Conservation (phyloP, 2,329 filamentous ascomycete species). For the Colletotrichum acutatum region DNA sequence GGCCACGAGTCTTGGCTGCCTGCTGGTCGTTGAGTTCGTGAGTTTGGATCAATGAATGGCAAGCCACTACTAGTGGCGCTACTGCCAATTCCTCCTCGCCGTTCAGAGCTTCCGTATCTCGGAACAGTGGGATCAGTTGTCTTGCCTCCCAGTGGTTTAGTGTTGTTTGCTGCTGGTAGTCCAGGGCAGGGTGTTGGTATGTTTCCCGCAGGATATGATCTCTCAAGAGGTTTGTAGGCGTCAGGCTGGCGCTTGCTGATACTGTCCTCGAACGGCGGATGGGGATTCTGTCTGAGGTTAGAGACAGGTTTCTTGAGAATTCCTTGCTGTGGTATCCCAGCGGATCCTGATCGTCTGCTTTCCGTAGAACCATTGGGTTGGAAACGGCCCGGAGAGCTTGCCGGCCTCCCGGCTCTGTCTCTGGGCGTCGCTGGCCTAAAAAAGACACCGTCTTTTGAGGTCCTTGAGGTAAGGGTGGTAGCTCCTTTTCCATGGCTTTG, state of each 20-base stretch:
- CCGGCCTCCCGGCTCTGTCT: background rate
- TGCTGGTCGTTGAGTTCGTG: background rate
- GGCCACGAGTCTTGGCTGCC: background rate
- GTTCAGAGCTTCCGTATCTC: background rate
- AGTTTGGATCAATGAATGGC: background rate
- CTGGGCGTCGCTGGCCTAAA: constrained; percentile 33
- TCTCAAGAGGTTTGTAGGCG: background rate
- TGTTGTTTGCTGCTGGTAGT: background rate
- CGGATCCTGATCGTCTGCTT: background rate
- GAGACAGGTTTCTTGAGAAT: background rate
- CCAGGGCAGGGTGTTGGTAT: background rate
- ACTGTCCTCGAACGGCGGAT: background rate
- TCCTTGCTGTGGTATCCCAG: background rate
- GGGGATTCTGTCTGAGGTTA: background rate
- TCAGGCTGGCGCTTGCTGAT: background rate
- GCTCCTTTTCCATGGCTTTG: background rate
- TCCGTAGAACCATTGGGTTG: background rate
- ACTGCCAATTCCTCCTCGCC: background rate
- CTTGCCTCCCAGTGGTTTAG: background rate
- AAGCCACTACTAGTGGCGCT: background rate
- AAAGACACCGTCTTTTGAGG: constrained; percentile 32
- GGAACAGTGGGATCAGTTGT: background rate
- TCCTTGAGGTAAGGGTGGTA: background rate
- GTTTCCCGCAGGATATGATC: background rate
- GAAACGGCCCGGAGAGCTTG: constrained; percentile 12